Evolutionary conservation across 192 early-diverging fungal genomes (phyloP), one percentile per base, ranked within the genome.

Genomic region (Linnemannia hyalina): DNA sequence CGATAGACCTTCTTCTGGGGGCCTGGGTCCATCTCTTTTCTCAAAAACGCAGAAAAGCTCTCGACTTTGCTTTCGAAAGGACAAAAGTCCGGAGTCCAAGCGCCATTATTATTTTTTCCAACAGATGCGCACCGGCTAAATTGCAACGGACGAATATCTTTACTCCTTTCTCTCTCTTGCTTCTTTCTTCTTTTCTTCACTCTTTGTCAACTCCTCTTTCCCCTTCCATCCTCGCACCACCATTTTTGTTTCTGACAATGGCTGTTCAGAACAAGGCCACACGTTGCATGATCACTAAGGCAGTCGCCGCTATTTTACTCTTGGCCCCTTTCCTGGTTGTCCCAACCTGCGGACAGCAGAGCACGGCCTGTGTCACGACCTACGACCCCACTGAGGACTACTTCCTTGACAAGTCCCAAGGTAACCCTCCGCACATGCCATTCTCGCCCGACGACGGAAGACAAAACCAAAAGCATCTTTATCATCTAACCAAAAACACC

Each of bases 321-420:
- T 52, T 77, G 36, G 68, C 57, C 36, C 79, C 88, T 52, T 63
- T 89, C 76, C 41, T 89, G 32, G 78, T 68, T 40, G 23, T 65
- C 18, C 86, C 81, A n/a, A 70, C 74, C 1, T 85, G 75, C 15
- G 76, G 79, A 38, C 84, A 88, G 13, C 85, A 90, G 78, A 42
- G 32, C 6, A 74, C 82, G 29, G 72, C 5, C 47, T 86, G 88
- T 69, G 83, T 80, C 32, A 42, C 73, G 29, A 88, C 42, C 55
- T 91, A 83, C 70, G 82, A 90, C 78, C 40, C 84, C 29, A 73
- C 80, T n/a, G 63, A 65, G 4, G 92, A 93, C 57, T 93, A 93
- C 76, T 91, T 93, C 63, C 83, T 90, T 26, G 73, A 70, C 76
- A 93, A 93, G 73, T 75, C 70, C 26, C 81, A 82, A 40, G 88